phyloP scores from a whole-genome alignment of 2,329 filamentous ascomycete genomes.

The Clonostachys solani region DNA sequence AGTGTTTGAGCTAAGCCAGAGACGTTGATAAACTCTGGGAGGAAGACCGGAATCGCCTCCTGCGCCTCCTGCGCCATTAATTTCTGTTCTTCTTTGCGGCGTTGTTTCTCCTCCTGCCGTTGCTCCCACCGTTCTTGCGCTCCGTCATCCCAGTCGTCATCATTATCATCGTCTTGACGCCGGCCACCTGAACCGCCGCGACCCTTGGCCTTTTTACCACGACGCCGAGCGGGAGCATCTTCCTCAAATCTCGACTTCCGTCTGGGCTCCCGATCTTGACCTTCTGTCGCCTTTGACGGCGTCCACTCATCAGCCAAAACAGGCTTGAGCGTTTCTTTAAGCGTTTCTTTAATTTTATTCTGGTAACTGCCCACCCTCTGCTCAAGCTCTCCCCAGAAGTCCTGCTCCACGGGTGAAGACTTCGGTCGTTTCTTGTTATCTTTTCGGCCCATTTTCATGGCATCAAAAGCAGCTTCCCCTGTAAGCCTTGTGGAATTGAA shows the following conservation, averaged over 20 bases:
- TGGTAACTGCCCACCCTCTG: background rate
- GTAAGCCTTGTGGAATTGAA: background rate
- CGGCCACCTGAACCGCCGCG: conserved; percentile 9
- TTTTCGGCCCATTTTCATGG: background rate
- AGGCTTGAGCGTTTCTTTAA: background rate
- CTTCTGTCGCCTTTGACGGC: background rate
- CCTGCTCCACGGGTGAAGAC: conserved; percentile 2
- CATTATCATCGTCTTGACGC: conserved; percentile 27
- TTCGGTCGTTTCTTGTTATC: background rate
- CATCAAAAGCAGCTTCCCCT: background rate
- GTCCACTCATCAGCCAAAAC: background rate
- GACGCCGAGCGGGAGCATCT: conserved; percentile 11
- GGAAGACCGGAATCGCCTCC: conserved; percentile 56
- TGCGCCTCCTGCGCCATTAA: conserved; percentile 33
- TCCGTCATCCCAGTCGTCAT: conserved; percentile 27
- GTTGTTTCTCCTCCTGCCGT: conserved; percentile 36
- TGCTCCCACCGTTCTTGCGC: conserved; percentile 31
- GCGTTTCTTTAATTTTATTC: background rate
- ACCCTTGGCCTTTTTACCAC: conserved; percentile 13
- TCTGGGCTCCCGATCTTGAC: conserved; percentile 9
- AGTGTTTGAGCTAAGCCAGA: conserved; percentile 73
- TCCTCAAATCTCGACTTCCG: conserved; percentile 23
- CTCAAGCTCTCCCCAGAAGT: conserved; percentile 18
- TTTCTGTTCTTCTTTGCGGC: conserved; percentile 26
- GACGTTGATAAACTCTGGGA: conserved; percentile 93